Base-by-base conservation (phyloP, 805 yeast genomes). In the Barnettozyma wickerhamii region DNA sequence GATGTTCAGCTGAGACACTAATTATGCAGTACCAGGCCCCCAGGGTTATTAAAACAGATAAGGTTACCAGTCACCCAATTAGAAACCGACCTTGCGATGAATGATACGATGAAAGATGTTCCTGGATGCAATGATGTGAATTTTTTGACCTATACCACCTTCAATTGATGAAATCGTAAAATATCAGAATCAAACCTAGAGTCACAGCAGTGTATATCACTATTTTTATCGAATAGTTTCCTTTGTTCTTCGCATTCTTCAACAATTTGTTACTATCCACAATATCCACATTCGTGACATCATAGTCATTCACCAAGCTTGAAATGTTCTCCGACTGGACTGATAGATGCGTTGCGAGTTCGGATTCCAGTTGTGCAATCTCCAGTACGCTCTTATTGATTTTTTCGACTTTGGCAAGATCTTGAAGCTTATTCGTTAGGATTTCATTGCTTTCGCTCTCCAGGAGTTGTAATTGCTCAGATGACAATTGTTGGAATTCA, bases 281-380 rank as follows among this genome's bases (percentile, higher is more conserved):
- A 18, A 89, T 76, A 47, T 89, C 88, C 6, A 70, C 52, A 40
- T 78, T 75, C 1, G 86, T 76, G 46, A 77, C 77, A 45, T 77
- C 79, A 45, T 85, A 90, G 45, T 80, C 80, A 43, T 80, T 82
- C 35, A 79, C 60, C 47, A 89, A 65, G 30, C 69, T 66, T 37
- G 74, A 69, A 13, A 89, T 83, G 56, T 76, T 80, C 39, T 82
- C 83, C 6, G 83, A 77, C 61, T 89, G 97, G 1, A 76, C 60
- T 19, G 77, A 75, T 35, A 89, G 66, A 56, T 90, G 95, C 40
- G 80, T 68, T 10, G 86, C 72, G 40, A 89, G 67, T 54, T 86
- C 93, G 19, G 80, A 69, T 54, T 89, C 91, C 46, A 90, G 60
- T 40, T 80, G 75, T 1, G 89, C 74, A 32, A 90, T 81, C 54